Conservation (phyloP, 2,329 filamentous ascomycete species). For the Phyllosticta paracitricarpa region DNA sequence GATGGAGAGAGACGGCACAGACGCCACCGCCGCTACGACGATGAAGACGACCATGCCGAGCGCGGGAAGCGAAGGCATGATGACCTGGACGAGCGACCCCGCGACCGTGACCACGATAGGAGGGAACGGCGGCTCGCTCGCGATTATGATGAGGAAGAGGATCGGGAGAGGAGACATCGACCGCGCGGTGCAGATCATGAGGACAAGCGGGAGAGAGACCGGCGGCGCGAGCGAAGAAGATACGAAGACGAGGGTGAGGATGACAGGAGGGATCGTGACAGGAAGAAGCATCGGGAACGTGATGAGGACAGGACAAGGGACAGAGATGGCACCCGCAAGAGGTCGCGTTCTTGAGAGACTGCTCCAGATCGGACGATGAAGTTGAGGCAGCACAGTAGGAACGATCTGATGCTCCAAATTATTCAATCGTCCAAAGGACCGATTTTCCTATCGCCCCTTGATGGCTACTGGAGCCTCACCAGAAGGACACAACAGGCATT, state of each 20-base stretch:
- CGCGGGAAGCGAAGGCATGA: background rate
- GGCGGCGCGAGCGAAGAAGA: background rate
- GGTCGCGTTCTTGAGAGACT: background rate
- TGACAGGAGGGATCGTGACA: background rate
- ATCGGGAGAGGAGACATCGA: background rate
- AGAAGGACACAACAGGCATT: too few relatives aligned
- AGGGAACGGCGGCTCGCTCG: background rate
- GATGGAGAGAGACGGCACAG: conserved; percentile 1
- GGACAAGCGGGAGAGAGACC: background rate
- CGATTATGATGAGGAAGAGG: background rate
- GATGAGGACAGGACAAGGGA: background rate
- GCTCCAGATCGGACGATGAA: too few relatives aligned
- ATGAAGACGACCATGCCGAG: background rate
- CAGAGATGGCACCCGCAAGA: background rate
- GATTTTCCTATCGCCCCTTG: too few relatives aligned
- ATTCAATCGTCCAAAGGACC: too few relatives aligned
- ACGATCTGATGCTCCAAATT: too few relatives aligned
- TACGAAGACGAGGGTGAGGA: background rate
- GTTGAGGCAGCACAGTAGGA: too few relatives aligned
- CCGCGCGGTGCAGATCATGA: background rate
- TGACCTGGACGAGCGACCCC: background rate
- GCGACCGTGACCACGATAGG: background rate
- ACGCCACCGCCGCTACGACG: background rate
- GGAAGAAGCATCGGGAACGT: background rate
- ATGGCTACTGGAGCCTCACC: too few relatives aligned